Evolutionary conservation across 305 asterid species (phyloP).

Genomic region (Fraxinus dipetala): DNA sequence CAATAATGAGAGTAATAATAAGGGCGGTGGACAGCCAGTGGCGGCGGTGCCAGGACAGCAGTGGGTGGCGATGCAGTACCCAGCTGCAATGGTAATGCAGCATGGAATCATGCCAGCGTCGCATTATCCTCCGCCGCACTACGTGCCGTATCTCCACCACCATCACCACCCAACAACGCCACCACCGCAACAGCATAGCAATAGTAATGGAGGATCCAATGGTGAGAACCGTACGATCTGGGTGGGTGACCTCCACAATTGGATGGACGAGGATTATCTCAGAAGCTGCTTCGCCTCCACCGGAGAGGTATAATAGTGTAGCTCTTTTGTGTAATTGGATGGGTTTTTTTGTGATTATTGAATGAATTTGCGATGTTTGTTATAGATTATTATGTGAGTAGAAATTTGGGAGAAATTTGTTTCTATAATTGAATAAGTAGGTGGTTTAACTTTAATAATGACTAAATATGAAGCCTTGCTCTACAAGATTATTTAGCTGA

Average conservation of each 20-base stretch:
- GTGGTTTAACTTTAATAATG: not conserved
- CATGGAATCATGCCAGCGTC: slow-evolving; percentile 76
- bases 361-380: not conserved
- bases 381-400: not conserved
- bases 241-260: slow-evolving; percentile 84
- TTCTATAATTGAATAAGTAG: not conserved
- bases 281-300: slow-evolving; percentile 82
- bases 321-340: not conserved
- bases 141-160: slow-evolving; percentile 61
- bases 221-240: slow-evolving; percentile 90
- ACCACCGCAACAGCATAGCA: slow-evolving; percentile 32
- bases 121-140: slow-evolving; percentile 62
- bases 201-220: slow-evolving; percentile 55
- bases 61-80: slow-evolving; percentile 87
- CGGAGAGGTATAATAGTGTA: slow-evolving; percentile 51
- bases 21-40: slow-evolving; percentile 24
- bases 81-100: slow-evolving; percentile 82
- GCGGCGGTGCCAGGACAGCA: slow-evolving; percentile 50
- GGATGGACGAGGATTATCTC: slow-evolving; percentile 99
- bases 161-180: slow-evolving; percentile 38
- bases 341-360: not conserved
- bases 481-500: not conserved
- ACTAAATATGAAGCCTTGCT: not conserved
- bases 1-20: slow-evolving; percentile 23
- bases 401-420: not conserved